A percentile compares a stretch with the other conserved stretches of the same genome.
These are phyloP conservation scores for Coemansia sp. DNA, from an alignment of 192 early-diverging fungal genomes.

Conservation along the genomic window DNA sequence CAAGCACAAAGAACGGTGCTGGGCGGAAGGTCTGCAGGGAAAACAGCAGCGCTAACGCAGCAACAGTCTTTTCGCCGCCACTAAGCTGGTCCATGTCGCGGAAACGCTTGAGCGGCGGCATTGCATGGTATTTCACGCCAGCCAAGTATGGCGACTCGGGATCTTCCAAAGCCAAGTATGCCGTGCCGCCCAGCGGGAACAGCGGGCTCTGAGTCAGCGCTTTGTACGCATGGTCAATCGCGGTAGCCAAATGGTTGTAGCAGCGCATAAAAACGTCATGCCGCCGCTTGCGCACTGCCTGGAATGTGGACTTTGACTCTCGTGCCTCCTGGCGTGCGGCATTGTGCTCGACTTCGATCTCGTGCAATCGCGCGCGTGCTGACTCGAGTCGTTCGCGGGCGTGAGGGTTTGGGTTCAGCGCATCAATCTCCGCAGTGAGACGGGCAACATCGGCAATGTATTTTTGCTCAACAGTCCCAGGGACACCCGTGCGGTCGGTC, in stretches of 20 bases:
- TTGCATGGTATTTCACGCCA: constrained; percentile 97
- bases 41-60: constrained; percentile 93
- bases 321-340: constrained; percentile 77
- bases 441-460: constrained; percentile 34
- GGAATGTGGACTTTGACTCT: constrained; percentile 79
- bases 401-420: constrained; percentile 88
- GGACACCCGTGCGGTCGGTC: constrained; percentile 21
- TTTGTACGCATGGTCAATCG: constrained; percentile 96
- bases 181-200: constrained; percentile 92
- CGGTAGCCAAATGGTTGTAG: constrained; percentile 84
- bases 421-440: constrained; percentile 63
- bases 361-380: constrained; percentile 73
- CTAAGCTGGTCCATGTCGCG: constrained; percentile 99
- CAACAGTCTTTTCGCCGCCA: constrained; percentile 98
- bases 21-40: constrained; percentile 95
- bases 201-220: constrained; percentile 81
- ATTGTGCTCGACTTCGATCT: constrained; percentile 84
- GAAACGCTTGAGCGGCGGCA: constrained; percentile 99
- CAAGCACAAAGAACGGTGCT: constrained; percentile 98
- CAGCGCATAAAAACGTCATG: constrained; percentile 78
- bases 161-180: constrained; percentile 90
- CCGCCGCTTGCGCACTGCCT: constrained; percentile 66
- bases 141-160: constrained; percentile 93
- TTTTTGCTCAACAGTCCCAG: constrained; percentile 32
- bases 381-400: constrained; percentile 84